Evolutionary conservation across 805 yeast genomes (phyloP).

Genomic region (Saccharomycopsis javanensis): DNA sequence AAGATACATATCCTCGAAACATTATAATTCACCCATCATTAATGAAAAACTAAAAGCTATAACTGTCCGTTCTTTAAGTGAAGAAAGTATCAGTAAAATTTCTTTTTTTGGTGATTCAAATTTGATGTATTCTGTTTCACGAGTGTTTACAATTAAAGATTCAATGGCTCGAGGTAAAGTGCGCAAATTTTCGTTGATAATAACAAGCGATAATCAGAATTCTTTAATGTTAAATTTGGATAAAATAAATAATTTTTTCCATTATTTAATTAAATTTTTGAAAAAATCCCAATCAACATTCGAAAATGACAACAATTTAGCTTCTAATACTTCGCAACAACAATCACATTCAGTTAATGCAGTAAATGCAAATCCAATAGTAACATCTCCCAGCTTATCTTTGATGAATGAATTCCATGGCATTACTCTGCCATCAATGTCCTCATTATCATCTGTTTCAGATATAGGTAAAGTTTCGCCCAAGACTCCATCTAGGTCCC

Average conservation of each 20-base stretch:
- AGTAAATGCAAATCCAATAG: neutral
- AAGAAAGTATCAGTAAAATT: conserved; percentile 15
- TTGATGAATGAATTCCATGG: neutral
- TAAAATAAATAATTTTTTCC: conserved; percentile 12
- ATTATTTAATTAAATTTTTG: conserved; percentile 10
- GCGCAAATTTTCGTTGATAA: conserved; percentile 14
- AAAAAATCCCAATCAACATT: conserved; percentile 1
- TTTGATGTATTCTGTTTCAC: conserved; percentile 13
- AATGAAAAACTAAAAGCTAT: conserved; percentile 10
- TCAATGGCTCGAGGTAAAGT: conserved; percentile 15
- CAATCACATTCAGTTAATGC: neutral
- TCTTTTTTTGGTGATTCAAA: conserved; percentile 17
- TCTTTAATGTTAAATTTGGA: conserved; percentile 5
- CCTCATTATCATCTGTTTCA: neutral
- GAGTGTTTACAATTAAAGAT: conserved; percentile 13
- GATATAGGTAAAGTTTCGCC: neutral
- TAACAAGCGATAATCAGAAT: conserved; percentile 16
- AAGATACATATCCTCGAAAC: neutral
- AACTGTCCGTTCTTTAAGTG: conserved; percentile 13
- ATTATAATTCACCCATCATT: conserved; percentile 2
- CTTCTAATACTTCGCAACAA: neutral
- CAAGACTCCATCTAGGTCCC: neutral
- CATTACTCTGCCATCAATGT: neutral
- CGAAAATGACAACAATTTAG: neutral
- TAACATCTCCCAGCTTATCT: neutral